Percentiles rank a stretch among this genome's conserved stretches.
These are phyloP conservation scores for Serendipita sp. DNA, from an alignment of 768 basidiomycete species.

Conservation along the genomic window DNA sequence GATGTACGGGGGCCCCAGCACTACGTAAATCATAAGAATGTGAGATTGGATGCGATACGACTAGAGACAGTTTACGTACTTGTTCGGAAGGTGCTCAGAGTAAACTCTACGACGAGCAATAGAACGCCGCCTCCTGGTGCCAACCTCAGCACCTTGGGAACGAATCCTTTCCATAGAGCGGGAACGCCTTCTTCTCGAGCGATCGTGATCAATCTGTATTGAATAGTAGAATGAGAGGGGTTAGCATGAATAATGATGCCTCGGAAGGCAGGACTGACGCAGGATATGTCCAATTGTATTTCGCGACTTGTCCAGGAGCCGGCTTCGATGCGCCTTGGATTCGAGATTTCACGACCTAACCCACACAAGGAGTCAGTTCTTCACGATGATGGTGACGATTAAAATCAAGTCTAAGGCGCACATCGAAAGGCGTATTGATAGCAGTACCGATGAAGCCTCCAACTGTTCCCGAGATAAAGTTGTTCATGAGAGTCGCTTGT, in stretches of 20 bases:
- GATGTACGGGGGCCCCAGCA: slow-evolving; percentile 39
- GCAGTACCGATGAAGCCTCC: slow-evolving; percentile 85
- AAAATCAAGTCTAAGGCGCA: too few species aligned
- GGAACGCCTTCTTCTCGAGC: slow-evolving; percentile 73
- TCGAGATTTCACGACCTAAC: slow-evolving; percentile 86
- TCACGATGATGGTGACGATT: too few species aligned
- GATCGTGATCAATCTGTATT: slow-evolving; percentile 45
- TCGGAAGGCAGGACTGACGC: slow-evolving; percentile 28
- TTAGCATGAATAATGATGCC: background rate
- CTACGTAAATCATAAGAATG: slow-evolving; percentile 17
- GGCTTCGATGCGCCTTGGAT: slow-evolving; percentile 61
- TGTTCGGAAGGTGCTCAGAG: slow-evolving; percentile 58
- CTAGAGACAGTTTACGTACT: slow-evolving; percentile 26
- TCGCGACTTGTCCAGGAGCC: slow-evolving; percentile 55
- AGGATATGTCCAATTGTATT: slow-evolving; percentile 94
- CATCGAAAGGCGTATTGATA: slow-evolving; percentile 70
- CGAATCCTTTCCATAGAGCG: slow-evolving; percentile 89
- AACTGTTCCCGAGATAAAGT: slow-evolving; percentile 77
- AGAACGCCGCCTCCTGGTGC: slow-evolving; percentile 94
- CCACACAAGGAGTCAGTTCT: too few species aligned
- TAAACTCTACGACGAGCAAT: slow-evolving; percentile 84
- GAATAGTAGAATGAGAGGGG: background rate
- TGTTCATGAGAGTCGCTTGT: slow-evolving; percentile 66
- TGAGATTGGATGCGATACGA: background rate
- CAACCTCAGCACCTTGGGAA: slow-evolving; percentile 86